Evolutionary conservation across 2,329 filamentous ascomycete genomes (phyloP).

Genomic region (Drechslera avenae): DNA sequence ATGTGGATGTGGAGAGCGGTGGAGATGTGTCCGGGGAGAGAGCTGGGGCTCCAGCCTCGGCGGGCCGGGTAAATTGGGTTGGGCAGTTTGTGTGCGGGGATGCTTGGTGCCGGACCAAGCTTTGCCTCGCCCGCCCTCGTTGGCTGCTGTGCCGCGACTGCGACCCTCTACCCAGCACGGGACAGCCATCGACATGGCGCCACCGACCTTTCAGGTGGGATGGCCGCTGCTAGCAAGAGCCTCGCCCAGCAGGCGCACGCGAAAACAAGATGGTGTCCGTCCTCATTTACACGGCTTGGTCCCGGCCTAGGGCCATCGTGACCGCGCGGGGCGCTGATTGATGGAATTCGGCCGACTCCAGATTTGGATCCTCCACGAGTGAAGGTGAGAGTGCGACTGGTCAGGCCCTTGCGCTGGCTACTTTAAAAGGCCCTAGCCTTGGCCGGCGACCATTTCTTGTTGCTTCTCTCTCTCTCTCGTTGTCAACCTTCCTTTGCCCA

Average conservation of each 20-base stretch:
- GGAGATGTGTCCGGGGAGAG: neutral
- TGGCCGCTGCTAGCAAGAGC: constrained; percentile 26
- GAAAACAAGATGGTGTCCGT: constrained; percentile 19
- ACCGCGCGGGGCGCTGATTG: constrained; percentile 25
- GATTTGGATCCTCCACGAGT: neutral
- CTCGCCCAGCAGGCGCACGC: constrained; percentile 18
- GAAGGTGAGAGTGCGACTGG: neutral
- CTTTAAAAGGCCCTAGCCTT: constrained; percentile 20
- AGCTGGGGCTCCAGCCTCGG: constrained; percentile 2
- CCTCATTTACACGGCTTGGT: constrained; percentile 20
- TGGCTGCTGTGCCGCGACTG: constrained; percentile 17
- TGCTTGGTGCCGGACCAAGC: constrained; percentile 14
- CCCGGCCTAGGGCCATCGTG: constrained; percentile 21
- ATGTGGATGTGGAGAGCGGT: no score
- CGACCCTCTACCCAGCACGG: constrained; percentile 8
- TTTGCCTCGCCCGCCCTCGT: constrained; percentile 19
- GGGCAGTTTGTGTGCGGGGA: constrained; percentile 1
- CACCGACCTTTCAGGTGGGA: constrained; percentile 24
- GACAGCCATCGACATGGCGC: constrained; percentile 20
- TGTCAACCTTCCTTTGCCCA: constrained; percentile 19
- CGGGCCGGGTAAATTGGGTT: constrained; percentile 7
- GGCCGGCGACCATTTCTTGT: constrained; percentile 6
- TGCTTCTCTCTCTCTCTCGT: constrained; percentile 27
- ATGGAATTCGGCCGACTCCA: constrained; percentile 24
- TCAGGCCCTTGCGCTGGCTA: constrained; percentile 14